A percentile compares a stretch with the other conserved stretches of the same genome.
These are phyloP conservation scores for Clitoria ternatea DNA, from an alignment of 306 rosid species.

Conservation along the genomic window DNA sequence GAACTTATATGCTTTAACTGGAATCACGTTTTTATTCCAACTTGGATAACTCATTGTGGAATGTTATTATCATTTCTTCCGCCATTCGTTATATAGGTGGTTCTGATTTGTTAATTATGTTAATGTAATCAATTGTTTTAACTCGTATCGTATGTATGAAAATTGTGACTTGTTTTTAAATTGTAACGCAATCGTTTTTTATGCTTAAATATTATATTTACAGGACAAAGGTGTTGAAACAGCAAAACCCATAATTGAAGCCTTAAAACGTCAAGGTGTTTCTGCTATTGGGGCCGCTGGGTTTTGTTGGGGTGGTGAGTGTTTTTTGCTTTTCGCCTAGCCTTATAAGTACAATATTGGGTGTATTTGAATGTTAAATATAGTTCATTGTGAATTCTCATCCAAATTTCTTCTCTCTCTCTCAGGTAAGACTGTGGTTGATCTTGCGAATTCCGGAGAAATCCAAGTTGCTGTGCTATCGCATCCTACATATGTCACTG, in stretches of 20 bases:
- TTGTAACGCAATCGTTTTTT: background rate
- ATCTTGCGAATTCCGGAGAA: conserved; percentile 33
- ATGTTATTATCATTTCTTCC: background rate
- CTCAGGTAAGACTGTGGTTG: conserved; percentile 61
- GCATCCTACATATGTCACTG: conserved; percentile 62
- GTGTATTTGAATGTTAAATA: too few relatives aligned
- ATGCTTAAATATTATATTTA: conserved; percentile 6
- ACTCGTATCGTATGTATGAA: background rate
- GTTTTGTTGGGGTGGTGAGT: conserved; percentile 77
- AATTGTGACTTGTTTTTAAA: background rate
- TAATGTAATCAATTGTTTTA: background rate
- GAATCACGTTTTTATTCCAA: too few relatives aligned
- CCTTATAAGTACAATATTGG: too few relatives aligned
- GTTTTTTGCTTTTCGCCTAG: background rate
- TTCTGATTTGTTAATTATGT: background rate
- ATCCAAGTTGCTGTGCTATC: conserved; percentile 55
- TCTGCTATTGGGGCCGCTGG: conserved; percentile 64
- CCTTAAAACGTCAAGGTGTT: conserved; percentile 51
- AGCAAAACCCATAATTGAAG: conserved; percentile 49
- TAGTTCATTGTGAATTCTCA: too few relatives aligned
- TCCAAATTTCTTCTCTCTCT: background rate
- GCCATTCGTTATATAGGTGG: background rate
- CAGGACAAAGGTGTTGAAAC: conserved; percentile 60
- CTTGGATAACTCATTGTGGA: too few relatives aligned
- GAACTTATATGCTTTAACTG: too few relatives aligned